Base-by-base conservation (phyloP, 2,329 filamentous ascomycete genomes). In the Akanthomyces uredinophilus region DNA sequence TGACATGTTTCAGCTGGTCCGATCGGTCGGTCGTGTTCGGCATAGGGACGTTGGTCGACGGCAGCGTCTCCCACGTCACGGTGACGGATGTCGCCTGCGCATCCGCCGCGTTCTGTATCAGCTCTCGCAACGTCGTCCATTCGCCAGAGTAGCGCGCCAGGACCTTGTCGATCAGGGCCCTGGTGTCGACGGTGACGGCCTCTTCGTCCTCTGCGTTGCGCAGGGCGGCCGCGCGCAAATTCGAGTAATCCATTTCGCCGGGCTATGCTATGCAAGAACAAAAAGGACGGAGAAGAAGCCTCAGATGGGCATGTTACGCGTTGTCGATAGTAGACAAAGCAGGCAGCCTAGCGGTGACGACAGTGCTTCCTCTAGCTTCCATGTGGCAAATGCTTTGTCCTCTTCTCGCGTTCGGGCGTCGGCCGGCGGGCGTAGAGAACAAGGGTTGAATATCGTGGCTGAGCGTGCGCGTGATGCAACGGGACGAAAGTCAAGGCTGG, bases 91-190 rank as follows among this genome's bases (percentile, higher is more conserved):
- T 90, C 53, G 95, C 95, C 71, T 93, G 91, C 24, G 95, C 95
- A 78, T 99, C 95, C 66, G 95, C 94, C n/a, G 95, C 95, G 73
- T 99, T 99, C 72, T 99, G 95, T 50, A 99, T 92, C 64, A 99
- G 87, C 74, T 99, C 95, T 80, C 95, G 87, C 20, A 99, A 78
- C 10, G 84, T 90, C 6, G 86, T 92, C 88, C 94, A 97, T 79
- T 99, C 96, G 69, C 95, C 94, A 2, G 93, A 96, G 73, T 99
- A 99, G 71, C 95, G 84, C 11, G 95, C 95, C 55, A 99, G 84
- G 13, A 99, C 94, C 76, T 99, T 99, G 78, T 98, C 96, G 72
- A 99, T 99, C 69, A 99, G 77, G 49, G 95, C 95, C 71, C 96
- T 85, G 54, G 95, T 99, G 72, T 99, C 96, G 71, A 99, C 95